phyloP scores from a whole-genome alignment of 2,329 filamentous ascomycete species.

The Pseudocercospora cruenta region DNA sequence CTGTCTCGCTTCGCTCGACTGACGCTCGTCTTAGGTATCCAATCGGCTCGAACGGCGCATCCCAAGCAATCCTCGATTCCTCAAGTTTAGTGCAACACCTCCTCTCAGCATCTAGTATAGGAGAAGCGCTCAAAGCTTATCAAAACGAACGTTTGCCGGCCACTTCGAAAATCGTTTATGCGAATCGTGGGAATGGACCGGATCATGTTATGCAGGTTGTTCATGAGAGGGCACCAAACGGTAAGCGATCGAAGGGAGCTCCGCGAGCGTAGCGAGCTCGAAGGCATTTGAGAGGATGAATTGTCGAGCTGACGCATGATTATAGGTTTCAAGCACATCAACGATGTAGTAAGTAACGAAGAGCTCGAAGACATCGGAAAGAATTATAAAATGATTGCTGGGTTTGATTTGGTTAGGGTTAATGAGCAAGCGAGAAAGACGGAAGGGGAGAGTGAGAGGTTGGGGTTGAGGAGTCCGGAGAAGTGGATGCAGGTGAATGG shows the following conservation, averaged over 20 bases:
- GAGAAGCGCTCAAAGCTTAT: conserved; percentile 44
- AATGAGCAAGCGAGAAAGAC: conserved; percentile 47
- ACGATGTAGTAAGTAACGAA: conserved; percentile 35
- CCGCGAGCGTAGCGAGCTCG: too few species aligned
- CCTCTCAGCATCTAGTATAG: conserved; percentile 29
- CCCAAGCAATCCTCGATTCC: conserved; percentile 52
- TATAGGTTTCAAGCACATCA: conserved; percentile 42
- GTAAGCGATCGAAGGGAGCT: conserved; percentile 11
- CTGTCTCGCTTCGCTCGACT: not conserved
- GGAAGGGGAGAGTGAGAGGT: conserved; percentile 32
- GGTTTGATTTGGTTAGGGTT: conserved; percentile 52
- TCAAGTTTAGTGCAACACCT: conserved; percentile 44
- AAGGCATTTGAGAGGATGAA: too few species aligned
- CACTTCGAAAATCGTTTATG: conserved; percentile 52
- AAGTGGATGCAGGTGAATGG: conserved; percentile 3
- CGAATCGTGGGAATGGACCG: conserved; percentile 51
- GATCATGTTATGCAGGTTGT: conserved; percentile 53
- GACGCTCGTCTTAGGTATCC: conserved; percentile 37
- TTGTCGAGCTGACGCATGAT: too few species aligned
- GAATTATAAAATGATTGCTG: conserved; percentile 46
- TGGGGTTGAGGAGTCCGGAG: conserved; percentile 29
- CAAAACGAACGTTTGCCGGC: conserved; percentile 47
- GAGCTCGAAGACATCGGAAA: conserved; percentile 32
- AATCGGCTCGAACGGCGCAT: conserved; percentile 50
- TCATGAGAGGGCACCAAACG: conserved; percentile 49